Evolutionary conservation across 495 filamentous ascomycete genomes (phyloP), one percentile per base, ranked within the genome.

Genomic region (Endocarpon pusillum): DNA sequence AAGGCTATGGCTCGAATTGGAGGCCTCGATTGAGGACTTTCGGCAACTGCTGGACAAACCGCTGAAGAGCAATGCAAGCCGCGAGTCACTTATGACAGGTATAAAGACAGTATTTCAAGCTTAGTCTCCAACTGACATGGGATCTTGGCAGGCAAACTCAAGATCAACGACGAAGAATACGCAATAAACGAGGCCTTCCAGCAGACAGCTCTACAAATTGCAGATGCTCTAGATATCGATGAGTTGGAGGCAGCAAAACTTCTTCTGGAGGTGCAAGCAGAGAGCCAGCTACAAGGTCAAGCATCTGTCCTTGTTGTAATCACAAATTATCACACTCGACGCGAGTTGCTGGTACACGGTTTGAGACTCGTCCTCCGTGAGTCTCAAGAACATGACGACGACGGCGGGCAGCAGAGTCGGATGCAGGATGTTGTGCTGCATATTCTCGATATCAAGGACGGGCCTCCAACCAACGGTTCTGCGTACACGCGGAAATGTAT

Each of bases 151-250:
- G 82, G 80, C 16, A 78, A 77, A 44, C 60, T 94, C 36, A 68
- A 57, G 12, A 47, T 89, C 37, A 65, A 68, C 42, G 75, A 75
- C 37, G 65, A 66, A 6, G 72, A 85, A 44, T 94, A 83, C 49
- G 44, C 66, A n/a, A 58, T 96, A 49, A 94, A 92, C 49, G 62
- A 75, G 25, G 74, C 87, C 44, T 96, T 96, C 52, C 67, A 83
- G 51, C 73, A 91, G 52, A 67, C 73, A 35, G 65, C 75, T 21
- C 61, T 86, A 12, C 66, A 80, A 48, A 55, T 96, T 23, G 81
- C 86, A 33, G 87, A 96, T 56, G 75, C 75, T 17, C 62, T 94
- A 34, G 70, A 92, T 42, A 63, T 99, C 19, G 87, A 99, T 54
- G 89, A 99, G 53, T 42, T 92, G 32, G 62, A 84, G 47, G 77